Percentiles rank a stretch among this genome's conserved stretches.
Conservation (phyloP, 2,329 filamentous ascomycete species). For the Elsinoe ampelina region DNA sequence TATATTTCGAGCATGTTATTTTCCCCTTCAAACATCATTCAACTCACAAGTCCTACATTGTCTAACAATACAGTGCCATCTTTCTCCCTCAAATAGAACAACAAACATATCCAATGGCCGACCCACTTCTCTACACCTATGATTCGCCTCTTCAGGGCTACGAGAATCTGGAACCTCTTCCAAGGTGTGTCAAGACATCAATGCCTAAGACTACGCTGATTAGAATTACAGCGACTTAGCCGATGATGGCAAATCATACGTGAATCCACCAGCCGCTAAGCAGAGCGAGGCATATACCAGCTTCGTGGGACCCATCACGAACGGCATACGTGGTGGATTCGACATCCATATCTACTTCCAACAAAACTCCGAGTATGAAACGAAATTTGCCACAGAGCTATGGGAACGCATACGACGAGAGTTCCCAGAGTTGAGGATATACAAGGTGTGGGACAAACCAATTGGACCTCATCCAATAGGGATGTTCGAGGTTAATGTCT, state of each 20-base stretch:
- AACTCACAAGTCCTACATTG: too few relatives aligned
- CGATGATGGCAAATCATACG: conserved; percentile 67
- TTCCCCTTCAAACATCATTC: background rate
- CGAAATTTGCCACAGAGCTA: conserved; percentile 58
- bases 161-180: conserved; percentile 38
- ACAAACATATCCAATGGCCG: conserved; percentile 33
- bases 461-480: conserved; percentile 73
- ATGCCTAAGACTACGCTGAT: background rate
- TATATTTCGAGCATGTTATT: background rate
- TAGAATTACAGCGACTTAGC: conserved; percentile 42
- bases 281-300: conserved; percentile 57
- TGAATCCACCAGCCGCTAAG: conserved; percentile 53
- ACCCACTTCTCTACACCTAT: conserved; percentile 45
- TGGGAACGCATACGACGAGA: conserved; percentile 72
- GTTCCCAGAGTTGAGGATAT: conserved; percentile 80
- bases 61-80: too few relatives aligned
- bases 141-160: conserved; percentile 47
- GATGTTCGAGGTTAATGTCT: conserved; percentile 90
- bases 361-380: conserved; percentile 51
- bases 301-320: conserved; percentile 61
- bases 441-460: conserved; percentile 65
- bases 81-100: background rate
- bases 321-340: conserved; percentile 61
- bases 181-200: conserved; percentile 26
- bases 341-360: conserved; percentile 83